A percentile compares a stretch with the other conserved stretches of the same genome.
phyloP scores from a whole-genome alignment of 2,329 filamentous ascomycete species.

The Epichloe gansuensis region DNA sequence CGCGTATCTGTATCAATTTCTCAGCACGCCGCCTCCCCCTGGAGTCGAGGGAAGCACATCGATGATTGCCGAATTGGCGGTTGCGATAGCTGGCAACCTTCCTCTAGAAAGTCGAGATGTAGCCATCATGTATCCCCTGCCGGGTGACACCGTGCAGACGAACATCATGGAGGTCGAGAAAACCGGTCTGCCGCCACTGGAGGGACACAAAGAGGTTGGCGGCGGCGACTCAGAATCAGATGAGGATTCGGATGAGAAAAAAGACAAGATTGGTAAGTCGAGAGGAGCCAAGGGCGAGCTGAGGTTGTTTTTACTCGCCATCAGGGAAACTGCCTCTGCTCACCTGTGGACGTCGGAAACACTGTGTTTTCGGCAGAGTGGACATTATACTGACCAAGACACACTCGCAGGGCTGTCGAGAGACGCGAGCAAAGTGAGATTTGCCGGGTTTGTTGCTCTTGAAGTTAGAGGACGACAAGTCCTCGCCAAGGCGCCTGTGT shows the following conservation, averaged over 20 bases:
- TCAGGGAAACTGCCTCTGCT: neutral
- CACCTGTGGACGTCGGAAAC: neutral
- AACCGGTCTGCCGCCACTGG: conserved; percentile 48
- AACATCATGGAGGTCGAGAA: conserved; percentile 84
- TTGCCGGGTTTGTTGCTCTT: conserved; percentile 61
- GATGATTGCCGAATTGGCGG: conserved; percentile 85
- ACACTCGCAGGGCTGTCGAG: conserved; percentile 26
- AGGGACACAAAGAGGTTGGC: conserved; percentile 27
- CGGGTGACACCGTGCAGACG: conserved; percentile 55
- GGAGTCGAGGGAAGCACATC: conserved; percentile 79
- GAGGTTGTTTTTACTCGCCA: conserved; percentile 26
- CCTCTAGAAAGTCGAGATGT: conserved; percentile 88
- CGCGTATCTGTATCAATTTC: conserved; percentile 56
- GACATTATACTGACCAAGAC: conserved; percentile 27
- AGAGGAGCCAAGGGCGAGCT: conserved; percentile 32
- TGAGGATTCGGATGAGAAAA: conserved; percentile 20
- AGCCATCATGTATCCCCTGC: conserved; percentile 70
- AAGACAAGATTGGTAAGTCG: conserved; percentile 30
- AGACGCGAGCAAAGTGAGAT: conserved; percentile 48
- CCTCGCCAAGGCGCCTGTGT: conserved; percentile 63
- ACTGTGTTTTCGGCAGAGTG: conserved; percentile 1
- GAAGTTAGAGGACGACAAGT: conserved; percentile 68
- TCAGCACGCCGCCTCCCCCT: conserved; percentile 66
- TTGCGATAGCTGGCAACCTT: conserved; percentile 74
- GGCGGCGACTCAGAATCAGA: conserved; percentile 16